Percentiles rank a stretch among this genome's conserved stretches.
Conservation (phyloP, 75 land plant genomes). For the Sequoiadendron giganteum region DNA sequence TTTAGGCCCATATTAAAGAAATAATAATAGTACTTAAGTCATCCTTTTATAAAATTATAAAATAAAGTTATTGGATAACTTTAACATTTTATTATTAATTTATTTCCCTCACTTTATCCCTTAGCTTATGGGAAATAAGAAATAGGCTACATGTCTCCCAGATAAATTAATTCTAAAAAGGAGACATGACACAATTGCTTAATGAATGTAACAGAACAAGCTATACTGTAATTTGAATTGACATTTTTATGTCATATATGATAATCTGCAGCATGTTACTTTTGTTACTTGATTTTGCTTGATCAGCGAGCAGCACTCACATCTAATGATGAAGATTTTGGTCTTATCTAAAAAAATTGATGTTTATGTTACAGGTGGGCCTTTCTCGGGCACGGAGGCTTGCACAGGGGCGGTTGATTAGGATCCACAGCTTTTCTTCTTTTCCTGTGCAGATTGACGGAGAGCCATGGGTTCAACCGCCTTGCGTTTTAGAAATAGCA, state of each 20-base stretch:
- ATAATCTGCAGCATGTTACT: not conserved
- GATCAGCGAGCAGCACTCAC: not conserved
- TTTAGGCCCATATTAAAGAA: no score
- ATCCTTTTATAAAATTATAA: no score
- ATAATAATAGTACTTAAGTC: no score
- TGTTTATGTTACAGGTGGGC: constrained; percentile 58
- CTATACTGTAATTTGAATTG: not conserved
- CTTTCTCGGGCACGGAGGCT: constrained; percentile 84
- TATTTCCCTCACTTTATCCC: no score
- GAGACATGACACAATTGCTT: not conserved
- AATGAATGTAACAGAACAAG: not conserved
- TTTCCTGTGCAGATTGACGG: constrained; percentile 93
- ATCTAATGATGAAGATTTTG: not conserved
- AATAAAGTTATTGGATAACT: no score
- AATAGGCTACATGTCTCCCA: no score
- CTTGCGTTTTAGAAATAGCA: constrained; percentile 51
- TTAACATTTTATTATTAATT: no score
- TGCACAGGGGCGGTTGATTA: constrained; percentile 78
- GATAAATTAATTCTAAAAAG: no score
- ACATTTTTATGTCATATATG: not conserved
- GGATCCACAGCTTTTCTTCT: constrained; percentile 47
- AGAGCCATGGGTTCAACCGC: constrained; percentile 86
- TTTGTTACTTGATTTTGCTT: not conserved
- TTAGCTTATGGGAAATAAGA: no score
- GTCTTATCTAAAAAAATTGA: not conserved